Percentiles rank a stretch among this genome's conserved stretches.
Conservation (phyloP, 1,139 yeast species). For the Zygoascus meyerae region DNA sequence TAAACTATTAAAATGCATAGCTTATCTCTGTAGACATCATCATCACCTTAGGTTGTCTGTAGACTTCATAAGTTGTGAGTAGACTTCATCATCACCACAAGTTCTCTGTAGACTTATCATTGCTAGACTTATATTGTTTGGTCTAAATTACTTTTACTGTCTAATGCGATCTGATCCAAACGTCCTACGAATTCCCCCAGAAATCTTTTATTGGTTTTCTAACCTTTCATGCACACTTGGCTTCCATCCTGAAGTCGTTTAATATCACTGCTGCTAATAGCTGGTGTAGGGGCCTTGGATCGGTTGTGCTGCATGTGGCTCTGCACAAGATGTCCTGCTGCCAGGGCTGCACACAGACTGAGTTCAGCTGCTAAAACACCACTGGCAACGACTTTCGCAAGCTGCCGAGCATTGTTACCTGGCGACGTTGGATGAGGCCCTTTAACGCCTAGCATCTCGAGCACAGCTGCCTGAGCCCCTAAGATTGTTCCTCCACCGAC, state of each 20-base stretch:
- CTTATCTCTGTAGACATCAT: too few relatives aligned
- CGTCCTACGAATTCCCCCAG: not conserved
- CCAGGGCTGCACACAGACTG: constrained; percentile 88
- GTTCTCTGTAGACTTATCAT: not conserved
- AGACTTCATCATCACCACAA: too few relatives aligned
- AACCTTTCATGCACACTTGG: constrained; percentile 55
- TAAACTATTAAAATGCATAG: too few relatives aligned
- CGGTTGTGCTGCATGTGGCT: constrained; percentile 97
- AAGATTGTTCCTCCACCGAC: constrained; percentile 98
- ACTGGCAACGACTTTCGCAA: constrained; percentile 92
- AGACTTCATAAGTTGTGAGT: too few relatives aligned
- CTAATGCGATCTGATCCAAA: not conserved
- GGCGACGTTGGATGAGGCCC: constrained; percentile 95
- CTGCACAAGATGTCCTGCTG: constrained; percentile 97
- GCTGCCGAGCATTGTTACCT: constrained; percentile 90
- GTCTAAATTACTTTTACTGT: not conserved
- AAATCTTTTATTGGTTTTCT: constrained; percentile 9
- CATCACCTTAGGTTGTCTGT: too few relatives aligned
- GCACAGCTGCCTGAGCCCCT: constrained; percentile 96
- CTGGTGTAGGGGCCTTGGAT: constrained; percentile 46
- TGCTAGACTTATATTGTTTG: not conserved
- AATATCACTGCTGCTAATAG: constrained; percentile 38
- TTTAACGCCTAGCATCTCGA: constrained; percentile 86
- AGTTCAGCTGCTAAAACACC: constrained; percentile 96
- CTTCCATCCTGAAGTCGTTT: constrained; percentile 63